Base-by-base conservation (phyloP, 2,329 filamentous ascomycete species). In the Apiospora kogelbergensis region DNA sequence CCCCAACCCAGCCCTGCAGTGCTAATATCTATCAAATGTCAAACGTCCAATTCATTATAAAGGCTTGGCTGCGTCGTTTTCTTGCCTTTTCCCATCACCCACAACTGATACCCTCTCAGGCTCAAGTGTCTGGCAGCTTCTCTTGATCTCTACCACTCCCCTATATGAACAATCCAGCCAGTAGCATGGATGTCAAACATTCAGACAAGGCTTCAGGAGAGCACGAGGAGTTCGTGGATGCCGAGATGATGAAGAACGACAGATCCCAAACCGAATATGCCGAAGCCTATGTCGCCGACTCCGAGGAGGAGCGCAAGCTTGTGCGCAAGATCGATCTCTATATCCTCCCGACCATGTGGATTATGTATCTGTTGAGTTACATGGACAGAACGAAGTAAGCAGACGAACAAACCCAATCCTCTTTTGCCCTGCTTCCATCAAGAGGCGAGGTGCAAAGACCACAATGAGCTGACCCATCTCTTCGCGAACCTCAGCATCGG, bases 321-420 rank as follows among this genome's bases (percentile, higher is more conserved):
- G 75, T 80, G 20, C 76, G 78, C 45, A 80, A 80, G 74, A 80
- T 86, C 72, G 78, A 84, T 13, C 72, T 85, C 37, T 77, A 72
- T 45, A 67, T 81, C 20, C 68, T 81, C 20, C 85, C 85, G 3
- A 79, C 77, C 85, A 70, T 93, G 90, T 82, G 90, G 79, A 24
- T 83, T 75, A 84, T 90, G 63, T 90, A 89, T 72, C 78, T 90
- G 0, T 79, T 90, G 2, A 87, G 85, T 72, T 90, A 89, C 73
- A 82, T 90, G 66, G 88, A 90, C 76, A 78, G 86, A 40, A 86
- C 85, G 6, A 89, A 89, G 74, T 75, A 67, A 69, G 72, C 13
- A 7, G 13, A 44, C 33, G 22, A 41, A 26, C 30, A 53, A 53
- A 44, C 20, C 22, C 40, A 33, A 57, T 17, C 26, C 30, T 26